Evolutionary conservation across 192 early-diverging fungal genomes (phyloP).

Genomic region (Lobosporangium transversale): DNA sequence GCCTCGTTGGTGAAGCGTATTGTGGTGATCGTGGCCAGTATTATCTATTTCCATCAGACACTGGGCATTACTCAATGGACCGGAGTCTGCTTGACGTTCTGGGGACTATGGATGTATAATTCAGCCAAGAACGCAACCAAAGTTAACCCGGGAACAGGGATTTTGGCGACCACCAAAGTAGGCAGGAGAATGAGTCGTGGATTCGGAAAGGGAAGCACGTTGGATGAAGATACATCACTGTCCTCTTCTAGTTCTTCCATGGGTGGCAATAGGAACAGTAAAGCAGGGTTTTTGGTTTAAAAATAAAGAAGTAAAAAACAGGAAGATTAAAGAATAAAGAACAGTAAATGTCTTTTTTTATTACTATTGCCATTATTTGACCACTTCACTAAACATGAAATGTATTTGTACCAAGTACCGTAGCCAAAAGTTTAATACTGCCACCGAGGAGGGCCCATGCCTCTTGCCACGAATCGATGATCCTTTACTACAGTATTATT

Average conservation of each 20-base stretch:
- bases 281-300: slow-evolving; percentile 22
- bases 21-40: slow-evolving; percentile 85
- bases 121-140: slow-evolving; percentile 68
- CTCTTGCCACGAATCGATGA: too few species aligned
- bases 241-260: too few species aligned
- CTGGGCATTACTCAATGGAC: slow-evolving; percentile 71
- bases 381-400: too few species aligned
- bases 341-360: too few species aligned
- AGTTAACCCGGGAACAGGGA: slow-evolving; percentile 22
- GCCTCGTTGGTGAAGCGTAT: slow-evolving; percentile 88
- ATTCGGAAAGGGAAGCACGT: slow-evolving; percentile 7
- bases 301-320: too few species aligned
- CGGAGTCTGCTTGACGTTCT: slow-evolving; percentile 84
- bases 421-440: too few species aligned
- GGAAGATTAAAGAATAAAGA: too few species aligned
- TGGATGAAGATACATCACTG: slow-evolving; percentile 21
- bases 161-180: slow-evolving; percentile 26
- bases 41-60: slow-evolving; percentile 85
- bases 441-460: too few species aligned
- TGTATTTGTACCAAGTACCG: too few species aligned
- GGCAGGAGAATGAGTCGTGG: slow-evolving; percentile 33
- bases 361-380: too few species aligned
- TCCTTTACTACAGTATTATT: too few species aligned
- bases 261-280: background rate
- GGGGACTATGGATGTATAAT: slow-evolving; percentile 88